phyloP scores from a whole-genome alignment of 257 asterid genomes.

The Fraxinus pennsylvanica region DNA sequence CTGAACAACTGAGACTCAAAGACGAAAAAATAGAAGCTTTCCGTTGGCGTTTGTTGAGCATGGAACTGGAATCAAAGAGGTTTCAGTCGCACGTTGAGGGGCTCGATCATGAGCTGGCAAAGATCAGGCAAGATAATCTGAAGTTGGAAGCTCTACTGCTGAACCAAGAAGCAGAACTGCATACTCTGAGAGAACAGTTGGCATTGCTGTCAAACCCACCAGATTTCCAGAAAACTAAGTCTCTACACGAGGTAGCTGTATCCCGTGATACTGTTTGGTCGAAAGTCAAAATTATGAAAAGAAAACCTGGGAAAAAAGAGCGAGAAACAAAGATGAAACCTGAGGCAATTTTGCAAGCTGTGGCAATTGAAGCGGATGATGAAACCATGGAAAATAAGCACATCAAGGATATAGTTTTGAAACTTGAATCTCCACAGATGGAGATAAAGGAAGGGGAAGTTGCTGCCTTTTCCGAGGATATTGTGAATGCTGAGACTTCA shows the following conservation, averaged over 20 bases:
- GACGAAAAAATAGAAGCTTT: conserved; percentile 77
- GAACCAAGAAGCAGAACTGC: conserved; percentile 65
- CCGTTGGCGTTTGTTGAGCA: conserved; percentile 76
- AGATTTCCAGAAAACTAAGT: conserved; percentile 51
- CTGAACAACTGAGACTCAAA: conserved; percentile 75
- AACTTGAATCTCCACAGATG: conserved; percentile 46
- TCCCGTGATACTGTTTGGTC: conserved; percentile 67
- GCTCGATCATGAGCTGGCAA: conserved; percentile 52
- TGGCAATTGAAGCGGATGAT: conserved; percentile 29
- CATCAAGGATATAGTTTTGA: conserved; percentile 62
- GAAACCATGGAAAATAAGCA: conserved; percentile 35
- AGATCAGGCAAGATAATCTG: conserved; percentile 61
- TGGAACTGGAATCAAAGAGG: conserved; percentile 80
- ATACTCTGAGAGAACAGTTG: conserved; percentile 59
- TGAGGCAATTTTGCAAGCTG: conserved; percentile 33
- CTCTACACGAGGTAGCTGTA: conserved; percentile 34
- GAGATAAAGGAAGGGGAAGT: conserved; percentile 41
- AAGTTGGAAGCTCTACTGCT: conserved; percentile 54
- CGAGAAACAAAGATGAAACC: conserved; percentile 39
- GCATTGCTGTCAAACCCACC: conserved; percentile 50
- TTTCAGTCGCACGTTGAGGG: conserved; percentile 59
- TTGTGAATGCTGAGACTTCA: conserved; percentile 38
- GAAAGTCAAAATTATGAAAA: conserved; percentile 61
- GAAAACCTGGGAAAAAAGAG: conserved; percentile 51
- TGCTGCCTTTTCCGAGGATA: conserved; percentile 30